Evolutionary conservation across 75 land plant species (phyloP), one percentile per base, ranked within the genome.

Genomic region (Sequoia sempervirens): DNA sequence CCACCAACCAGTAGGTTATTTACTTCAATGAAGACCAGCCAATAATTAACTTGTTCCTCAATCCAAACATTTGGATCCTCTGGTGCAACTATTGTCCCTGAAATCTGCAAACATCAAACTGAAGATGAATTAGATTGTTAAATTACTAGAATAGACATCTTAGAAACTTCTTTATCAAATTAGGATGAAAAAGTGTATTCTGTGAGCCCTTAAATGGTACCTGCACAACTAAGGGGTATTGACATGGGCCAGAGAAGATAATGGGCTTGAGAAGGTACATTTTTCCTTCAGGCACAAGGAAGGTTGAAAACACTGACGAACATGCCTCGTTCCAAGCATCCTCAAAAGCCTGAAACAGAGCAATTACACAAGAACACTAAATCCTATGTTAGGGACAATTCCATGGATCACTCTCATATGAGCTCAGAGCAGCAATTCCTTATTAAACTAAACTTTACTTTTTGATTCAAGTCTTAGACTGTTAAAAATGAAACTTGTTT

Each of bases 51-150:
- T 37, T 84, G 82, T 32, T 87, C 86, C 8, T 91, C 90, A 74
- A 90, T 92, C 93, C 92, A 93, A 9, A 73, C 69, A 11, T 85
- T 80, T 9, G 96, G 95, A 45, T 95, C 95, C 46, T 81, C 88
- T 34, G 96, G 96, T 34, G 96, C 96, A 37, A 93, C 82, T 32
- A 95, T 84, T 26, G 88, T 93, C 81, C 96, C 96, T 74, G 86
- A 86, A 46, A 95, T 87, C 96, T 95, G 61, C 5, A 56, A 56
- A 17, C 23, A 56, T 56, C 53, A 13, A 50, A 50, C 13, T 50
- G 53, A 50, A 50, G 53, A 50, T 50, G 36, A 23, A 70, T 32
- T 30, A 23, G 12, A 70, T 32, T 70, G 36, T 70, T 0, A 70
- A 23, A 70, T 13, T 13, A 50, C 53, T 50, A 50, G 2, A 50